phyloP scores from a whole-genome alignment of 257 asterid genomes.

The Ilex aquifolium region DNA sequence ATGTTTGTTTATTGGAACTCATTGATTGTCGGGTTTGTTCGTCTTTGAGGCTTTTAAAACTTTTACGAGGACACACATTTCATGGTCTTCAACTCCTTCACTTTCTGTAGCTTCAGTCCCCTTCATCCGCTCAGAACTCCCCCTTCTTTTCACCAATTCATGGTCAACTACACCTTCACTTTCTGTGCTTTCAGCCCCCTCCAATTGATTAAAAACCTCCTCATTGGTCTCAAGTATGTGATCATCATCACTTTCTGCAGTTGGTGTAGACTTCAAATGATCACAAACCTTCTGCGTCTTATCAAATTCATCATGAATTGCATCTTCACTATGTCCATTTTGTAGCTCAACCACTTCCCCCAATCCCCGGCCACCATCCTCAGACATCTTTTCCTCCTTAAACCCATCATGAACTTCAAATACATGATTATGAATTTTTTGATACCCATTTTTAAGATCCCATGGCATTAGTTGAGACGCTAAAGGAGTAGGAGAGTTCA shows the following conservation, averaged over 20 bases:
- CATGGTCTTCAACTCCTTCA: background rate
- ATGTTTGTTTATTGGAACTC: too few relatives aligned
- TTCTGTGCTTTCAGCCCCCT: slow-evolving; percentile 17
- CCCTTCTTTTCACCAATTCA: slow-evolving; percentile 11
- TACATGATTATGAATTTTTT: slow-evolving; percentile 22
- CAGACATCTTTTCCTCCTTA: slow-evolving; percentile 11
- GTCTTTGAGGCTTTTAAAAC: too few relatives aligned
- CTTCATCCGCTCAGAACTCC: slow-evolving; percentile 7
- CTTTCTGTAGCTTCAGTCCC: slow-evolving; percentile 7
- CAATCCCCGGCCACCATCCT: slow-evolving; percentile 2
- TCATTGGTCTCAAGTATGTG: slow-evolving; percentile 9
- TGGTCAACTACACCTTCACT: slow-evolving; percentile 14
- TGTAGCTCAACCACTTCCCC: slow-evolving; percentile 4
- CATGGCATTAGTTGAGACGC: slow-evolving; percentile 21
- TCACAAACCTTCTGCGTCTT: slow-evolving; percentile 10
- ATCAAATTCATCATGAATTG: background rate
- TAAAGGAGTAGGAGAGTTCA: slow-evolving; percentile 26
- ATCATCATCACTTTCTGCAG: slow-evolving; percentile 14
- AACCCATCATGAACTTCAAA: slow-evolving; percentile 19
- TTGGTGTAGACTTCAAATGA: slow-evolving; percentile 1
- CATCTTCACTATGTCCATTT: slow-evolving; percentile 10
- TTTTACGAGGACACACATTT: too few relatives aligned
- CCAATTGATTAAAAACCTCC: slow-evolving; percentile 9
- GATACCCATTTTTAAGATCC: slow-evolving; percentile 22
- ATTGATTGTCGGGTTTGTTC: too few relatives aligned